Evolutionary conservation across 2,329 filamentous ascomycete species (phyloP), one percentile per base, ranked within the genome.

Genomic region (Cytospora chrysosperma): DNA sequence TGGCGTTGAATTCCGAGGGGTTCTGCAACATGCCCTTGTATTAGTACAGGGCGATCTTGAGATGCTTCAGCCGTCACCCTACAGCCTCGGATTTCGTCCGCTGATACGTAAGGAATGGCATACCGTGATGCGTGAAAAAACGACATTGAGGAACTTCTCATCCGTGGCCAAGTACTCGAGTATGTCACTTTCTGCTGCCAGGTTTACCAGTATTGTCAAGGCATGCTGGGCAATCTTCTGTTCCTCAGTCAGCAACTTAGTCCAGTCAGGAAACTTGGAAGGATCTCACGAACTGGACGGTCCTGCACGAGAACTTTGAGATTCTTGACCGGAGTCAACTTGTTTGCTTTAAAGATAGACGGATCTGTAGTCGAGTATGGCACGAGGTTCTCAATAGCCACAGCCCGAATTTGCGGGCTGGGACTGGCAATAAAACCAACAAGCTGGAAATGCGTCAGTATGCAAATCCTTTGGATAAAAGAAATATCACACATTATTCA

Each of bases 391-490:
- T 97, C 93, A 60, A 89, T 87, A 56, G 93, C 93, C 69, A 94
- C 84, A 74, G 92, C 88, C 70, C 95, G 88, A 68, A 98, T 92
- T 74, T 97, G 91, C 50, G 92, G 92, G 74, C 96, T 97, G 65
- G 91, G 91, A 78, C 96, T 90, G 76, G 91, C 90, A 65, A 98
- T 90, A 77, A 98, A 97, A 75, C 93, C 92, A 66, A 97, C 92
- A 60, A 97, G 87, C 92, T 96, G 70, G 62, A 32, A 28, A 52
- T n/a, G n/a, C n/a, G n/a, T n/a, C n/a, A n/a, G n/a, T n/a, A n/a
- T n/a, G n/a, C n/a, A n/a, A n/a, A n/a, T n/a, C n/a, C n/a, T 34
- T 28, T 1, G 19, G 28, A 4, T 12, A 6, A 10, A 4, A 40
- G 10, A 19, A 21, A 56, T 43, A n/a, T 50, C 61, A 67, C 19